A percentile compares a stretch with the other conserved stretches of the same genome.
Conservation (phyloP, 2,329 filamentous ascomycete genomes). For the Ophiostoma sp. region DNA sequence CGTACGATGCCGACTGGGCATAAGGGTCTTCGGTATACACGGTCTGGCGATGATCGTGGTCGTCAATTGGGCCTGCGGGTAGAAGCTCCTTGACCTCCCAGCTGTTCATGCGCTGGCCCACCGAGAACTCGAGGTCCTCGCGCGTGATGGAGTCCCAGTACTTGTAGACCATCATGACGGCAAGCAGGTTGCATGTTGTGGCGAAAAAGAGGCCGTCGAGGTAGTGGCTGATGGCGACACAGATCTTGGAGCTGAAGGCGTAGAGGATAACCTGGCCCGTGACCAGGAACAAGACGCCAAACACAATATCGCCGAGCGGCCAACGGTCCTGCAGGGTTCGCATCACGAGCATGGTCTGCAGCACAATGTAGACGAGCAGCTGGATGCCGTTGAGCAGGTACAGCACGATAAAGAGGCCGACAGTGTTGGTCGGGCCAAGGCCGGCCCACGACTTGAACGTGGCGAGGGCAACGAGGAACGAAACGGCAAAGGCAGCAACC, state of each 20-base stretch:
- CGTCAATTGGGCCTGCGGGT: slow-evolving; percentile 46
- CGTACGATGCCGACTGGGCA: slow-evolving; percentile 51
- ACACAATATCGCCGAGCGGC: slow-evolving; percentile 86
- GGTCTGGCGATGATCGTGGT: slow-evolving; percentile 63
- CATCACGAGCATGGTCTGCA: slow-evolving; percentile 83
- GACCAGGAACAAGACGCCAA: slow-evolving; percentile 87
- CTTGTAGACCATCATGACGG: slow-evolving; percentile 99
- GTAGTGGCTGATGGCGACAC: slow-evolving; percentile 80
- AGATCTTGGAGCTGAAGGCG: slow-evolving; percentile 80
- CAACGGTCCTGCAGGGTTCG: slow-evolving; percentile 92
- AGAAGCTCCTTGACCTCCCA: slow-evolving; percentile 96
- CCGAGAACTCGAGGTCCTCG: slow-evolving; percentile 96
- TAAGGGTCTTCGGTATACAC: slow-evolving; percentile 66
- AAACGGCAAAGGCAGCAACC: slow-evolving; percentile 74
- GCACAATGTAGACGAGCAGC: slow-evolving; percentile 75
- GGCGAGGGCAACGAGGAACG: slow-evolving; percentile 78
- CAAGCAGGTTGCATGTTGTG: slow-evolving; percentile 86
- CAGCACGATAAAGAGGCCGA: slow-evolving; percentile 84
- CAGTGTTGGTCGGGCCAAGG: slow-evolving; percentile 74
- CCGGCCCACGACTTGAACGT: slow-evolving; percentile 93
- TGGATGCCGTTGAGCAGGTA: slow-evolving; percentile 88
- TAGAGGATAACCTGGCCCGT: slow-evolving; percentile 90
- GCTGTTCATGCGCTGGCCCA: slow-evolving; percentile 90
- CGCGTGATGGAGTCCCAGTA: slow-evolving; percentile 99
- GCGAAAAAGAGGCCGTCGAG: slow-evolving; percentile 92